These are phyloP conservation scores for Penstemon newberryi DNA, from an alignment of 257 asterid genomes.

Conservation along the genomic window DNA sequence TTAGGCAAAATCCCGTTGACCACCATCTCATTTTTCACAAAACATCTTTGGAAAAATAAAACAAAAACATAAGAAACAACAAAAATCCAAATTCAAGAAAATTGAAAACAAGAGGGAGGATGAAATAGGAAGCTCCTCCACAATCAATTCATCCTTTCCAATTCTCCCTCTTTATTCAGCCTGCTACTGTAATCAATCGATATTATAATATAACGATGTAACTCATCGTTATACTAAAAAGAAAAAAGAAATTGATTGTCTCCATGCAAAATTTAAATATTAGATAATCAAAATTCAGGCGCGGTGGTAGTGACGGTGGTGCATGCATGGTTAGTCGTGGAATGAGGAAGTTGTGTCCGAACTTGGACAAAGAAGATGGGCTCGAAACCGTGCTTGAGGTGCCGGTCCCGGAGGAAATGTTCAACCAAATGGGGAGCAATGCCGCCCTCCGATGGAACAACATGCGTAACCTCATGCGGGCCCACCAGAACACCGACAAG, in stretches of 20 bases:
- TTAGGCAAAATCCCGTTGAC: conserved; percentile 22
- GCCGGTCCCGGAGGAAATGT: conserved; percentile 88
- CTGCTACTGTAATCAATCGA: too few species aligned
- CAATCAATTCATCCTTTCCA: not conserved
- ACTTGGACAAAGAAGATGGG: conserved; percentile 64
- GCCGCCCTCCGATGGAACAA: conserved; percentile 74
- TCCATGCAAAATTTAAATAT: too few species aligned
- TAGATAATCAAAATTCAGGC: too few species aligned
- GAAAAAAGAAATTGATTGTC: too few species aligned
- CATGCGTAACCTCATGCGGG: conserved; percentile 64
- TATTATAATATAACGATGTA: too few species aligned
- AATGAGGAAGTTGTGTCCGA: conserved; percentile 67
- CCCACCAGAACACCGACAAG: conserved; percentile 37
- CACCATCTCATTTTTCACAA: not conserved
- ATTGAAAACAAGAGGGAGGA: conserved; percentile 1
- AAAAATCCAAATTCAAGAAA: not conserved
- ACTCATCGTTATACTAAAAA: too few species aligned
- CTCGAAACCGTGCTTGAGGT: conserved; percentile 88
- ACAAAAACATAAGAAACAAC: not conserved
- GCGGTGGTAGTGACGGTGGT: too few species aligned
- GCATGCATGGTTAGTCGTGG: conserved; percentile 13
- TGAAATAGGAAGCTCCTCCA: conserved; percentile 8
- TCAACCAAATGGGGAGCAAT: conserved; percentile 60
- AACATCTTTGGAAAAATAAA: not conserved
- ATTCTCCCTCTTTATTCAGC: too few species aligned